These are phyloP conservation scores for Apodospora peruviana DNA, from an alignment of 495 filamentous ascomycete species.

Conservation along the genomic window DNA sequence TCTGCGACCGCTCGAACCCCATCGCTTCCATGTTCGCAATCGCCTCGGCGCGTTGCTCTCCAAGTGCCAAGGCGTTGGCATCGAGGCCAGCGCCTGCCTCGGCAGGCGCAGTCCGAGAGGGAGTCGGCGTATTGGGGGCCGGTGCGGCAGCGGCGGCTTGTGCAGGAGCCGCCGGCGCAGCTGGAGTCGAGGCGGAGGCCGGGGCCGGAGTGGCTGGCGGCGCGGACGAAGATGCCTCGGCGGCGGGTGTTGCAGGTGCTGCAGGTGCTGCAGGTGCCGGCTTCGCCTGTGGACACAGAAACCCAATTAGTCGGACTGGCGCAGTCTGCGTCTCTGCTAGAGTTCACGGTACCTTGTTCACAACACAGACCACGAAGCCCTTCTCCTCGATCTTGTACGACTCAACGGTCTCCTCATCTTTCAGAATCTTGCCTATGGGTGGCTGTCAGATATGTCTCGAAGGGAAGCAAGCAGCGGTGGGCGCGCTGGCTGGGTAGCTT, in stretches of 20 bases:
- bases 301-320: neutral
- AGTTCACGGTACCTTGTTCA: conserved; percentile 69
- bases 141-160: conserved; percentile 48
- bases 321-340: neutral
- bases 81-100: conserved; percentile 44
- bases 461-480: neutral
- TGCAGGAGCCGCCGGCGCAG: conserved; percentile 53
- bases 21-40: conserved; percentile 95
- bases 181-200: conserved; percentile 52
- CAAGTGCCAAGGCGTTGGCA: conserved; percentile 78
- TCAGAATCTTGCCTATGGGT: conserved; percentile 82
- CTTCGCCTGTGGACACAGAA: conserved; percentile 25
- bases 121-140: conserved; percentile 64
- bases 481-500: neutral
- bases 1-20: conserved; percentile 83
- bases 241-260: too few relatives aligned
- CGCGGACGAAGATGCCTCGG: conserved; percentile 45
- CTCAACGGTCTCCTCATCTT: conserved; percentile 93
- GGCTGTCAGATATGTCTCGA: neutral
- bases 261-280: conserved; percentile 63
- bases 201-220: conserved; percentile 67
- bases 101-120: conserved; percentile 38
- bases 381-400: conserved; percentile 98
- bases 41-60: conserved; percentile 72
- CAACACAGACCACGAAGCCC: conserved; percentile 96